These are phyloP conservation scores for Starmerella tilneyi DNA, from an alignment of 805 yeast genomes.

Conservation along the genomic window DNA sequence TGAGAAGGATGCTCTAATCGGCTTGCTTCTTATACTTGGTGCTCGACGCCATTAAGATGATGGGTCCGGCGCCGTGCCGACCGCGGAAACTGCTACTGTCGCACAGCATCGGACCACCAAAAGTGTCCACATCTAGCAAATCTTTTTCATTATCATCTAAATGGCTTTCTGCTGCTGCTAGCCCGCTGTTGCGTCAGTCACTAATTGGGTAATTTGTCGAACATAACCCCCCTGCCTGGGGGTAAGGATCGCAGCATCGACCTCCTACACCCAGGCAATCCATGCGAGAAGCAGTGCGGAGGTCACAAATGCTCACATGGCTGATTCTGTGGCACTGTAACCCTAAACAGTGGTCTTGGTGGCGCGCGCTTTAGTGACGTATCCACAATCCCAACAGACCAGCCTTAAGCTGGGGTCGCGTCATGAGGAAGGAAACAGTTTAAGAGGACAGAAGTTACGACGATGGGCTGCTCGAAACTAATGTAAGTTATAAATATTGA, in stretches of 20 bases:
- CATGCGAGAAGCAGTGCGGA: too few species aligned
- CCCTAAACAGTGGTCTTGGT: too few species aligned
- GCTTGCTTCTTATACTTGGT: slow-evolving; percentile 1
- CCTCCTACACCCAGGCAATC: background rate
- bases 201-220: background rate
- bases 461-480: too few species aligned
- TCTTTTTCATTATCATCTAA: background rate
- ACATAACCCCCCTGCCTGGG: background rate
- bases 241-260: background rate
- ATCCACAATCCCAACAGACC: too few species aligned
- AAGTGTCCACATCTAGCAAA: background rate
- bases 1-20: background rate
- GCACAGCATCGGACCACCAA: background rate
- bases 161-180: background rate
- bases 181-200: background rate
- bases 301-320: too few species aligned
- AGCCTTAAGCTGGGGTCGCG: too few species aligned
- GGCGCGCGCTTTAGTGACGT: too few species aligned
- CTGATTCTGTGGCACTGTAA: too few species aligned
- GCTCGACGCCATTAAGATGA: background rate
- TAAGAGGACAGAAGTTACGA: too few species aligned
- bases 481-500: too few species aligned
- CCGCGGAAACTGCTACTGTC: slow-evolving; percentile 1
- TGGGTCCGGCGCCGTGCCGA: background rate
- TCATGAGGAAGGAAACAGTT: too few species aligned